These are phyloP conservation scores for Cryptosporidium canis DNA, from an alignment of 169 alveolate species.

Conservation along the genomic window DNA sequence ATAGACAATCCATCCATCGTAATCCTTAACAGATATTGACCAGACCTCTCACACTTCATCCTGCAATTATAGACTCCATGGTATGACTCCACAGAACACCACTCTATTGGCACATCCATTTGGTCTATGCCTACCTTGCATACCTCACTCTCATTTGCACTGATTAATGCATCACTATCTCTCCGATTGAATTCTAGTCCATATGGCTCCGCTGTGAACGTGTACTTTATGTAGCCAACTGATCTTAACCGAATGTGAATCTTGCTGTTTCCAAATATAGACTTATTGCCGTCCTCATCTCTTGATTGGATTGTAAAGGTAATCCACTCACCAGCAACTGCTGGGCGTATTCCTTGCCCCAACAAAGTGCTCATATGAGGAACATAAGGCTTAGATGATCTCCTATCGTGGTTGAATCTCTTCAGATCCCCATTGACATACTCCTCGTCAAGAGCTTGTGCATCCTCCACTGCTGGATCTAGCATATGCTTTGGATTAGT, in stretches of 20 bases:
- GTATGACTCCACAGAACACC: slow-evolving; percentile 62
- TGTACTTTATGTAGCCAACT: slow-evolving; percentile 34
- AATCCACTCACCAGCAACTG: slow-evolving; percentile 70
- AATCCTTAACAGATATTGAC: slow-evolving; percentile 66
- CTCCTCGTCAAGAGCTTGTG: neutral
- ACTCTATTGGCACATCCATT: slow-evolving; percentile 68
- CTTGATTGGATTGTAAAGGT: slow-evolving; percentile 43
- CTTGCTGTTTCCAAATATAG: slow-evolving; percentile 17
- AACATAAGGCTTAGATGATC: slow-evolving; percentile 38
- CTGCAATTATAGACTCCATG: slow-evolving; percentile 59
- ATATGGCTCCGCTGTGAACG: slow-evolving; percentile 69
- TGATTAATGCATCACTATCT: slow-evolving; percentile 35
- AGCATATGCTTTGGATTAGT: neutral
- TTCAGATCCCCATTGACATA: slow-evolving; percentile 19
- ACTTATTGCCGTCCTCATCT: slow-evolving; percentile 62
- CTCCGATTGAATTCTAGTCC: slow-evolving; percentile 20
- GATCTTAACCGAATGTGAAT: slow-evolving; percentile 62
- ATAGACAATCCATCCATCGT: slow-evolving; percentile 77
- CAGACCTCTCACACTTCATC: slow-evolving; percentile 68
- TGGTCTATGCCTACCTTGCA: slow-evolving; percentile 44
- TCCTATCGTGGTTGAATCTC: slow-evolving; percentile 21
- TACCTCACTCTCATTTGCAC: slow-evolving; percentile 17
- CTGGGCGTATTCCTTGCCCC: slow-evolving; percentile 22
- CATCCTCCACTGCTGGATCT: neutral
- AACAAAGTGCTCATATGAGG: slow-evolving; percentile 55